These are phyloP conservation scores for Tolypocladium guangdongense DNA, from an alignment of 2,329 filamentous ascomycete genomes.

Conservation along the genomic window DNA sequence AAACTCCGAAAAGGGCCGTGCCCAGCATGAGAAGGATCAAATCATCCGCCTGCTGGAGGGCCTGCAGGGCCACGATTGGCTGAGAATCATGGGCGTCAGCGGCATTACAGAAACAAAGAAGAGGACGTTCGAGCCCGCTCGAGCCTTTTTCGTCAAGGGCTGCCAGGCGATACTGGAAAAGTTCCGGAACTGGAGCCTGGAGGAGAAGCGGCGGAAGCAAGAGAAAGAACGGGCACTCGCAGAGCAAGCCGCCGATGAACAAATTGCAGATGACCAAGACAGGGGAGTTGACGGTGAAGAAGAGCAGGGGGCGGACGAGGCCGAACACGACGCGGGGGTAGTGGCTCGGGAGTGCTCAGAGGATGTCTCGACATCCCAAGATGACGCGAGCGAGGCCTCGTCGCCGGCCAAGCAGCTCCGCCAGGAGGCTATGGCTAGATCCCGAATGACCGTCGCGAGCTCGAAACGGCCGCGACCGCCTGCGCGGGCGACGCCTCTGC, in stretches of 20 bases:
- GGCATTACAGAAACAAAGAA: slow-evolving; percentile 76
- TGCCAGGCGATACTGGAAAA: slow-evolving; percentile 76
- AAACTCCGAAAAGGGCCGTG: slow-evolving; percentile 52
- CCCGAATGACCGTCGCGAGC: slow-evolving; percentile 27
- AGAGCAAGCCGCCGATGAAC: slow-evolving; percentile 20
- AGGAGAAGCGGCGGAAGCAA: slow-evolving; percentile 73
- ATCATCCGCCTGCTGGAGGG: slow-evolving; percentile 63
- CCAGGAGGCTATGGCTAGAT: slow-evolving; percentile 53
- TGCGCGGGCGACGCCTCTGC: slow-evolving; percentile 14
- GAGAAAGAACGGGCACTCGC: slow-evolving; percentile 54
- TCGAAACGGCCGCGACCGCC: slow-evolving; percentile 19
- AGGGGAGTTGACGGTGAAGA: slow-evolving; percentile 18
- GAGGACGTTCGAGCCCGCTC: slow-evolving; percentile 76
- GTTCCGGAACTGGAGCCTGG: slow-evolving; percentile 76
- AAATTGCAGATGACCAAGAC: slow-evolving; percentile 22
- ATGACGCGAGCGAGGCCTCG: slow-evolving; percentile 39
- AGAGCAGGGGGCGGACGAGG: slow-evolving; percentile 23
- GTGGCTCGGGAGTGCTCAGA: slow-evolving; percentile 23
- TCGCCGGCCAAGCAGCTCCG: slow-evolving; percentile 59
- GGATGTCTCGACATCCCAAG: slow-evolving; percentile 30
- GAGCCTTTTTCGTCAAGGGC: slow-evolving; percentile 74
- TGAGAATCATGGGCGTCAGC: slow-evolving; percentile 81
- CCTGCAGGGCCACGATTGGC: slow-evolving; percentile 84
- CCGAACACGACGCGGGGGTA: slow-evolving; percentile 11
- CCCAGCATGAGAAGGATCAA: slow-evolving; percentile 56